These are phyloP conservation scores for Helotiales sp. DNA, from an alignment of 2,329 filamentous ascomycete species.

Conservation along the genomic window DNA sequence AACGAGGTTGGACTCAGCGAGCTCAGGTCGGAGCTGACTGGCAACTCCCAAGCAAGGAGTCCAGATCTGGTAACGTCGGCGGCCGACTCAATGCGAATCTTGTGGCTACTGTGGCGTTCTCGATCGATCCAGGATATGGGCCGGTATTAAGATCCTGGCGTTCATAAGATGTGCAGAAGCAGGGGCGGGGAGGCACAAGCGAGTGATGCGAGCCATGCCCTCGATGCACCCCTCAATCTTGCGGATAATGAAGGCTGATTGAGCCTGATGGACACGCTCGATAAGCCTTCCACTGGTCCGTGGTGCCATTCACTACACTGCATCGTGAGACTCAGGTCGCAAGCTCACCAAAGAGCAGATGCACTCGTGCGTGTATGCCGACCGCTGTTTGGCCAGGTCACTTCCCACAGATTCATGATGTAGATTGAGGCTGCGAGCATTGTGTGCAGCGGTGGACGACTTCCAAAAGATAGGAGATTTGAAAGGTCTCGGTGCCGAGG, in stretches of 20 bases:
- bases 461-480: background rate
- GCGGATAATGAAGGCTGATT: conserved; percentile 23
- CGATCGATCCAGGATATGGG: conserved; percentile 15
- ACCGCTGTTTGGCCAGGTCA: background rate
- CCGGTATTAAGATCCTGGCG: conserved; percentile 9
- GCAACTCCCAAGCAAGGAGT: too few species aligned
- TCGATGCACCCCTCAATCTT: conserved; percentile 18
- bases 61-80: background rate
- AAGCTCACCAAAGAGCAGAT: too few species aligned
- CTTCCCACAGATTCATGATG: background rate
- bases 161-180: conserved; percentile 20
- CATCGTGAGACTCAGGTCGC: too few species aligned
- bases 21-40: too few species aligned
- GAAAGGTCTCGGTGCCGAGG: too few species aligned
- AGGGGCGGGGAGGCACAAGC: background rate
- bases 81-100: conserved; percentile 14
- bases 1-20: too few species aligned
- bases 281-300: background rate
- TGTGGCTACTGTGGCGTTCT: conserved; percentile 19
- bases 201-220: background rate
- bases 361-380: background rate
- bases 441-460: background rate
- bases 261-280: background rate
- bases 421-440: background rate
- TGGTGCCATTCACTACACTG: background rate